A percentile compares a stretch with the other conserved stretches of the same genome.
Evolutionary conservation across 208 protist genomes (phyloP).

Genomic region (Trypanosoma rangeli): DNA sequence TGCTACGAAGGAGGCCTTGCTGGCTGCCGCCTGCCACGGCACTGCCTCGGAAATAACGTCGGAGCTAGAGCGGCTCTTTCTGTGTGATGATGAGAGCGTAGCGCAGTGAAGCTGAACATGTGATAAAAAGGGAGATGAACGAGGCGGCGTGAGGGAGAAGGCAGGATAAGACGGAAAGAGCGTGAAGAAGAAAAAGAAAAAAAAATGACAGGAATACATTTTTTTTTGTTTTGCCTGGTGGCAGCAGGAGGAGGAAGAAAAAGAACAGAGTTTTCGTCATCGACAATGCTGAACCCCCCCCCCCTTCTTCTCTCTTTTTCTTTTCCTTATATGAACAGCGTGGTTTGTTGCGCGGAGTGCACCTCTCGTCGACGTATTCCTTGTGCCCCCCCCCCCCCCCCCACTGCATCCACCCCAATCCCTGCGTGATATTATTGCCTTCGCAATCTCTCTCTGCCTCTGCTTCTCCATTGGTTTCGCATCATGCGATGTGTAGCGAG

Average conservation of each 20-base stretch:
- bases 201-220: neutral
- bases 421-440: neutral
- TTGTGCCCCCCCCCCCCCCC: neutral
- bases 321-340: neutral
- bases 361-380: neutral
- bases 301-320: neutral
- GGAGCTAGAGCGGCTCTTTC: constrained; percentile 41
- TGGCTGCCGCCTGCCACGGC: constrained; percentile 25
- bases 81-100: constrained; percentile 4
- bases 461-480: neutral
- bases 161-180: neutral
- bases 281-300: neutral
- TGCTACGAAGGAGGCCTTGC: constrained; percentile 36
- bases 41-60: constrained; percentile 29
- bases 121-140: neutral
- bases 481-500: neutral
- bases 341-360: neutral
- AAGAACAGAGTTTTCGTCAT: neutral
- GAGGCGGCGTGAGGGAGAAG: neutral
- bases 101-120: neutral
- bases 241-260: neutral
- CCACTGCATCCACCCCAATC: no score
- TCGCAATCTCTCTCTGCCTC: neutral
- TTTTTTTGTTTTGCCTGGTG: neutral
- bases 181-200: neutral